phyloP scores from a whole-genome alignment of 1,139 yeast species.

The Blastobotrys apis region DNA sequence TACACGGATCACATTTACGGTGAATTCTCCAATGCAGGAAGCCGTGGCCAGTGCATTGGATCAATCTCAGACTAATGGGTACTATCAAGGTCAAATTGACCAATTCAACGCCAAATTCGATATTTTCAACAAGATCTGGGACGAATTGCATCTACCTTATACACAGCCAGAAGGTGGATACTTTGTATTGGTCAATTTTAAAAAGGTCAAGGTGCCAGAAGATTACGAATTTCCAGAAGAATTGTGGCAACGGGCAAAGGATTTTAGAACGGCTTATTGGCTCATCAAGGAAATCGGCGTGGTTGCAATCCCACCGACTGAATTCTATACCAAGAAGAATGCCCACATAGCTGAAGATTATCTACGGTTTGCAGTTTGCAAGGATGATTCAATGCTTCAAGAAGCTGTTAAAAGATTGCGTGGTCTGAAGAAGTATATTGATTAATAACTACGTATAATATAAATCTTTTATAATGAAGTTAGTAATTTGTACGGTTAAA shows the following conservation, averaged over 20 bases:
- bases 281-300: constrained; percentile 87
- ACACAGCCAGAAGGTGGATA: constrained; percentile 91
- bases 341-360: constrained; percentile 78
- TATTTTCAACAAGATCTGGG: constrained; percentile 70
- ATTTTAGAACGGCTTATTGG: constrained; percentile 89
- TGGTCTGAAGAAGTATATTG: constrained; percentile 58
- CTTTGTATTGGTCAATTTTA: constrained; percentile 81
- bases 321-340: constrained; percentile 68
- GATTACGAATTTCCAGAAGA: constrained; percentile 70
- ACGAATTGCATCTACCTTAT: constrained; percentile 82
- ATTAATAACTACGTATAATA: constrained; percentile 6
- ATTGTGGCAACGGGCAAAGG: constrained; percentile 64
- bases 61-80: constrained; percentile 55
- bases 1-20: constrained; percentile 83
- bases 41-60: constrained; percentile 78
- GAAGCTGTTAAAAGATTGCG: constrained; percentile 77
- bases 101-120: constrained; percentile 67
- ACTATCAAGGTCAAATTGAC: constrained; percentile 64
- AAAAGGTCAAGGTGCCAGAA: constrained; percentile 71
- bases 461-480: not conserved
- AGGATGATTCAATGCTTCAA: constrained; percentile 72
- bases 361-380: constrained; percentile 92
- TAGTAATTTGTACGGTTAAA: not conserved
- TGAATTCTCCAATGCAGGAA: constrained; percentile 92
- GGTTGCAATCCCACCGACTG: constrained; percentile 95